Conservation (phyloP, 2,329 filamentous ascomycete genomes). For the Cladosporium sphaerospermum region DNA sequence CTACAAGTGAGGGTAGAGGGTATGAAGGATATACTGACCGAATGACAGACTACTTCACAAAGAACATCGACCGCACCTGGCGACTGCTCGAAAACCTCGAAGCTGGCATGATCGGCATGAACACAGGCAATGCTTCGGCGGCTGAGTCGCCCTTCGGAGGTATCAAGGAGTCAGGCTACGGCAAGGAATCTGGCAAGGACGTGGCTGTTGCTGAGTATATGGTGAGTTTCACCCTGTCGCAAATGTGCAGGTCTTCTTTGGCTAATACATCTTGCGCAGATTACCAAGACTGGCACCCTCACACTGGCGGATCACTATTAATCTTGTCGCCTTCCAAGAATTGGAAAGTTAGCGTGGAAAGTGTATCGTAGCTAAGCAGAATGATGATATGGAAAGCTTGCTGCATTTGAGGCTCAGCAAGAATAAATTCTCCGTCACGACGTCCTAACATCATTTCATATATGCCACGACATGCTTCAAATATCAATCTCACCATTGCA, state of each 20-base stretch:
- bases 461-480: not conserved
- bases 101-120: conserved; percentile 51
- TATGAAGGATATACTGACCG: not conserved
- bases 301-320: conserved; percentile 53
- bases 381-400: not conserved
- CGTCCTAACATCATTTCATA: not conserved
- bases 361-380: not conserved
- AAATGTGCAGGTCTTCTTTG: conserved; percentile 21
- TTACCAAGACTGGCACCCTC: conserved; percentile 60
- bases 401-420: too few species aligned
- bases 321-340: not conserved
- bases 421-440: too few species aligned
- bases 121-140: conserved; percentile 54
- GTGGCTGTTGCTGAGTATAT: conserved; percentile 57
- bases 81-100: conserved; percentile 61
- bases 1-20: not conserved
- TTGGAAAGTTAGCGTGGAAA: not conserved
- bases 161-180: conserved; percentile 62
- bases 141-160: conserved; percentile 63
- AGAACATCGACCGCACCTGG: conserved; percentile 60
- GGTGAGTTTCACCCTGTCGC: conserved; percentile 13
- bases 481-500: conserved; percentile 1
- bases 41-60: conserved; percentile 53
- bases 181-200: conserved; percentile 62
- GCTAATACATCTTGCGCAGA: conserved; percentile 19